Percentiles rank a stretch among this genome's conserved stretches.
Evolutionary conservation across 306 rosid genomes (phyloP).

Genomic region (Delonix regia): DNA sequence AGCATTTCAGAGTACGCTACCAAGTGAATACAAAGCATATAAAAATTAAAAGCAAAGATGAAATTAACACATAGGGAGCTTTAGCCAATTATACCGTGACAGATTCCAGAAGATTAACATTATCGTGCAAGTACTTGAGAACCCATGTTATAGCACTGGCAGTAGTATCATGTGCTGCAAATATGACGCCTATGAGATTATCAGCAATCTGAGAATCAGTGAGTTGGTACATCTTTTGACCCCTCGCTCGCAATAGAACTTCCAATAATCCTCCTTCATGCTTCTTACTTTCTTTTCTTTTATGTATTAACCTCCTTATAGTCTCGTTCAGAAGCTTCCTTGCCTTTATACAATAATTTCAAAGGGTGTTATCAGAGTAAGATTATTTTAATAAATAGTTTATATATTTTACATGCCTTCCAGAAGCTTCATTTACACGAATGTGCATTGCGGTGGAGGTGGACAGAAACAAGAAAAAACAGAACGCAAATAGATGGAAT

Average conservation of each 20-base stretch:
- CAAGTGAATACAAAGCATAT: background rate
- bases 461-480: background rate
- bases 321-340: slow-evolving; percentile 73
- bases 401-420: background rate
- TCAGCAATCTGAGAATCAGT: slow-evolving; percentile 82
- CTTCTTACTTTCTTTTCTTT: slow-evolving; percentile 52
- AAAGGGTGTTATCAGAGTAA: background rate
- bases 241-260: slow-evolving; percentile 49
- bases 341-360: slow-evolving; percentile 53
- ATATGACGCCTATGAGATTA: slow-evolving; percentile 85
- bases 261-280: slow-evolving; percentile 64
- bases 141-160: slow-evolving; percentile 88
- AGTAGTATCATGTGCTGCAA: slow-evolving; percentile 96
- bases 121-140: slow-evolving; percentile 77
- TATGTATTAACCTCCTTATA: slow-evolving; percentile 56
- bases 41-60: background rate
- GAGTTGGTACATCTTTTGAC: slow-evolving; percentile 30
- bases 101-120: slow-evolving; percentile 55
- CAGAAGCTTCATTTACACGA: background rate
- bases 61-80: background rate
- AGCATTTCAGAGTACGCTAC: background rate
- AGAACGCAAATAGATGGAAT: background rate
- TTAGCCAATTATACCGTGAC: slow-evolving; percentile 46
- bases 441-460: background rate
- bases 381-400: background rate